Base-by-base conservation (phyloP, 2,329 filamentous ascomycete species). In the Talaromyces verruculosus region DNA sequence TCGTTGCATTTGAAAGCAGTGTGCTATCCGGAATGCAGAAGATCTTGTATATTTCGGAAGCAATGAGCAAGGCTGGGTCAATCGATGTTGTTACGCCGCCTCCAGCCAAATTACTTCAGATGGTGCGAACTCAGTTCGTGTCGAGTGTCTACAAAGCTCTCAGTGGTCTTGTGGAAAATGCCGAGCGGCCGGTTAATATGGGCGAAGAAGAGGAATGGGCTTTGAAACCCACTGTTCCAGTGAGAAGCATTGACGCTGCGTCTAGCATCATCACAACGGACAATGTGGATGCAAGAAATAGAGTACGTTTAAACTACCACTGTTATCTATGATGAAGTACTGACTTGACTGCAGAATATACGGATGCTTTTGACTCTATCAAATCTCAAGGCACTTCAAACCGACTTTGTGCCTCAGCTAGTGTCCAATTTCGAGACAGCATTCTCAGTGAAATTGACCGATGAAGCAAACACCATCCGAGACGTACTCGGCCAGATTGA, bases 101-200 rank as follows among this genome's bases (percentile, higher is more conserved):
- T 5, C 89, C 92, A 41, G 84, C 89, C 7, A 99, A 98, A 77
- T 82, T 97, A 51, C 82, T 98, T 51, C 91, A 96, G 76, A 92
- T 93, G 87, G 92, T 98, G 17, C 87, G 93, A 69, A 90, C 89
- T 69, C 92, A 96, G 74, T 99, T 99, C 74, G 93, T 97, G 17
- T 93, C 90, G 6, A 97, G 93, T 66, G 81, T 99, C 51, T 98
- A 98, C 79, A 96, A 96, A 77, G 92, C 92, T 6, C 81, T 99
- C 43, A 96, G 92, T 72, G 95, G 94, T 25, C 94, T 99, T 88
- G 93, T 99, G 0, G 95, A 98, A 79, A 98, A 97, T 77, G 94
- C 95, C 2, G 93, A 98, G 79, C 88, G 88, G 65, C 85, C 89
- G 15, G 87, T 88, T 70, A 88, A 87, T 70, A 81, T 86, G 0